Percentiles rank a stretch among this genome's conserved stretches.
Evolutionary conservation across 202 grass and related monocot genomes (phyloP).

Genomic region (Zizania palustris): DNA sequence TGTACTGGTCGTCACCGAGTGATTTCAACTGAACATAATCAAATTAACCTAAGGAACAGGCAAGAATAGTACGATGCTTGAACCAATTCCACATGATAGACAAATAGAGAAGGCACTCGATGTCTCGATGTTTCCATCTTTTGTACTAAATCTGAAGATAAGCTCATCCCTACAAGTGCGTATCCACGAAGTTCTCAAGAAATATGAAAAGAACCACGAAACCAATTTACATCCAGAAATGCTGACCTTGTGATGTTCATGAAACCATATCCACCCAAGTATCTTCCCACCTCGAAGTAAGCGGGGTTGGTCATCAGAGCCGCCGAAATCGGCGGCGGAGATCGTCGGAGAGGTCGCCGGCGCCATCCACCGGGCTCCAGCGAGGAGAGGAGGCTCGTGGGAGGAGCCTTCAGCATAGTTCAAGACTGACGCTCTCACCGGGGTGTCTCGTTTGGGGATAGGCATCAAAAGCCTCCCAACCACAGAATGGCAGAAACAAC

Average conservation of each 20-base stretch:
- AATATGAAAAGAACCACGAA: neutral
- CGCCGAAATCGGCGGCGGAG: conserved; percentile 25
- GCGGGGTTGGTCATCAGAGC: conserved; percentile 78
- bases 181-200: neutral
- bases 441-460: conserved; percentile 32
- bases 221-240: conserved; percentile 6
- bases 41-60: conserved; percentile 19
- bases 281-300: conserved; percentile 80
- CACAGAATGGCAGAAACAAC: conserved; percentile 23
- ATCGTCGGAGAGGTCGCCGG: conserved; percentile 23
- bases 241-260: conserved; percentile 90
- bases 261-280: conserved; percentile 79
- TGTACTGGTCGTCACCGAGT: neutral
- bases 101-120: neutral
- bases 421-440: neutral
- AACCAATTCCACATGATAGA: neutral
- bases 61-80: neutral
- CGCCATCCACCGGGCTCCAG: conserved; percentile 26
- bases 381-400: conserved; percentile 38
- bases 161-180: neutral
- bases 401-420: conserved; percentile 56
- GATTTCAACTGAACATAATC: conserved; percentile 29
- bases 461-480: conserved; percentile 19
- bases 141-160: conserved; percentile 15
- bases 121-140: neutral